These are phyloP conservation scores for Chytriomyces sp. DNA, from an alignment of 192 early-diverging fungal species.

Conservation along the genomic window DNA sequence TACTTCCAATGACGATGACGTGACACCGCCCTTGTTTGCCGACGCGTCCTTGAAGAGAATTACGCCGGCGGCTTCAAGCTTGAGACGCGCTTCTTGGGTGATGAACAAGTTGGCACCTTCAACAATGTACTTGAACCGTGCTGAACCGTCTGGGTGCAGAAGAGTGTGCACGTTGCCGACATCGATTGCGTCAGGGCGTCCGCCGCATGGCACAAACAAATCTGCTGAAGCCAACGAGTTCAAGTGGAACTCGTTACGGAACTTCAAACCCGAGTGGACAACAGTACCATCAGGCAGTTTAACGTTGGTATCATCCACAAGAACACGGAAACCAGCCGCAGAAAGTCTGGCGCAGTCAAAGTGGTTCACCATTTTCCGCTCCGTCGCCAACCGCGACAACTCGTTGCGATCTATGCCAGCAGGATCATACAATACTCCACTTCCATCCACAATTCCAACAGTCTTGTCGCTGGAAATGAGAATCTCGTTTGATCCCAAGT, in stretches of 20 bases:
- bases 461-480: conserved; percentile 97
- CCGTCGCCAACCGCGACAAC: conserved; percentile 79
- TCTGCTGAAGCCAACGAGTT: conserved; percentile 78
- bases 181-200: conserved; percentile 95
- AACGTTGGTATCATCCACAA: conserved; percentile 91
- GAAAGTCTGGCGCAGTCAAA: conserved; percentile 84
- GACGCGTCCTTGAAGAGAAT: conserved; percentile 98
- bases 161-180: conserved; percentile 83
- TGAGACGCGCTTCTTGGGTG: conserved; percentile 55
- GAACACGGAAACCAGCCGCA: conserved; percentile 86
- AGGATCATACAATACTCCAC: conserved; percentile 92
- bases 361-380: conserved; percentile 84
- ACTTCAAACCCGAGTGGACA: conserved; percentile 85
- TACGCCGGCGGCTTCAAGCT: conserved; percentile 90
- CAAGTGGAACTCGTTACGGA: conserved; percentile 98
- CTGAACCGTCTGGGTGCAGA: conserved; percentile 77
- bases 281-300: conserved; percentile 85
- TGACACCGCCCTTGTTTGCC: conserved; percentile 99
- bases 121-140: conserved; percentile 98
- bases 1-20: conserved; percentile 95
- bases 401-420: conserved; percentile 89
- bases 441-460: conserved; percentile 91
- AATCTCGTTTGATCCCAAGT: conserved; percentile 98
- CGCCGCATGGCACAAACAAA: conserved; percentile 97
- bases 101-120: conserved; percentile 99